phyloP scores from a whole-genome alignment of 2,329 filamentous ascomycete species.

The Alternaria sp. region DNA sequence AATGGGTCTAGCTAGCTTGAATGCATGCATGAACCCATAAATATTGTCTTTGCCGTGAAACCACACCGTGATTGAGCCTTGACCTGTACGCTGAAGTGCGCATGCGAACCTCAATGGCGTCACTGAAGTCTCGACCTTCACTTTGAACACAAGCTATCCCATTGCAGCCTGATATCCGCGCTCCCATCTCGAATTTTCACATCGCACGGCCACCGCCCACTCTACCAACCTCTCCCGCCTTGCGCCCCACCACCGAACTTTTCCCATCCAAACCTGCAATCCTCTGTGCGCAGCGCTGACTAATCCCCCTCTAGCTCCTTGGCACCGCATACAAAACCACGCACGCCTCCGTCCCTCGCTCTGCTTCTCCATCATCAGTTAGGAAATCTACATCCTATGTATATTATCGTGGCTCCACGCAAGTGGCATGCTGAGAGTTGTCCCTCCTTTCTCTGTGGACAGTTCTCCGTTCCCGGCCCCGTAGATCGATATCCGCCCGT shows the following conservation, averaged over 20 bases:
- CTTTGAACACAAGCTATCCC: background rate
- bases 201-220: background rate
- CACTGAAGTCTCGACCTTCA: background rate
- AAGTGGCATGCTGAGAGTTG: conserved; percentile 53
- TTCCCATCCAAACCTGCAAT: background rate
- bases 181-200: background rate
- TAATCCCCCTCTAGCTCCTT: background rate
- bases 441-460: conserved; percentile 42
- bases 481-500: conserved; percentile 47
- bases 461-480: conserved; percentile 54
- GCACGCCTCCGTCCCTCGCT: conserved; percentile 28
- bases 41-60: background rate
- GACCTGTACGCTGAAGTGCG: background rate
- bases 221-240: background rate
- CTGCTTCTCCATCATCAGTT: conserved; percentile 46
- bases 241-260: conserved; percentile 2
- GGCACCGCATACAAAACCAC: conserved; percentile 27
- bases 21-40: conserved; percentile 39
- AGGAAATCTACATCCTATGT: conserved; percentile 39
- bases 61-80: background rate
- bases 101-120: background rate
- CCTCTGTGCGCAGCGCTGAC: conserved; percentile 6
- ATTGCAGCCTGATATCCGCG: background rate
- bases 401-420: conserved; percentile 49
- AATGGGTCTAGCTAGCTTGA: conserved; percentile 41